phyloP scores from a whole-genome alignment of 2,329 filamentous ascomycete species.

The Rasamsonia emersonii region DNA sequence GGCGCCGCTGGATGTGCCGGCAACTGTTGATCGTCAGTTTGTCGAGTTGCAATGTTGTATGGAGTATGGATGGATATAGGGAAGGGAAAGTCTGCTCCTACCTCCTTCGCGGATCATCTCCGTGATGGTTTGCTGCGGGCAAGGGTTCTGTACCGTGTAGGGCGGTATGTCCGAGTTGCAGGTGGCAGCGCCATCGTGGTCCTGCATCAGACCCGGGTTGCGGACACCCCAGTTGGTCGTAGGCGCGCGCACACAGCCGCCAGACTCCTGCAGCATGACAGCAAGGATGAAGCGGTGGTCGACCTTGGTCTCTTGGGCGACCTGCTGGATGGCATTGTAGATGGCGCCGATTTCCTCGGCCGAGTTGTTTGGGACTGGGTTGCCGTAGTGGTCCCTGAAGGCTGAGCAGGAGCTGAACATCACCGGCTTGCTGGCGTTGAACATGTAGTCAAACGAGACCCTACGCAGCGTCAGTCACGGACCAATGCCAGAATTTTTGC shows the following conservation, averaged over 20 bases:
- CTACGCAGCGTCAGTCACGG: too few species aligned
- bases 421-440: conserved; percentile 3
- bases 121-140: conserved; percentile 10
- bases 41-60: too few species aligned
- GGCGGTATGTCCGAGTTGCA: conserved; percentile 21
- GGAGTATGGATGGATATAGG: too few species aligned
- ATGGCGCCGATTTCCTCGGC: conserved; percentile 7
- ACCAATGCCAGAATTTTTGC: background rate
- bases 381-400: too few species aligned
- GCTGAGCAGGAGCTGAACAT: conserved; percentile 4
- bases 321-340: conserved; percentile 8
- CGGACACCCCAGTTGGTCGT: conserved; percentile 30
- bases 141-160: conserved; percentile 3
- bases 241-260: conserved; percentile 30
- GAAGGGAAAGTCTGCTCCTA: too few species aligned
- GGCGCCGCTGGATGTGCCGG: conserved; percentile 17
- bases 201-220: conserved; percentile 35
- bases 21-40: too few species aligned
- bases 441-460: conserved; percentile 6
- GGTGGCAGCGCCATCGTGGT: conserved; percentile 24
- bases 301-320: conserved; percentile 6
- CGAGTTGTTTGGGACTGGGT: too few species aligned
- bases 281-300: conserved; percentile 26
- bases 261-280: conserved; percentile 33
- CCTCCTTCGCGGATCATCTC: conserved; percentile 25